Base-by-base conservation (phyloP, 257 asterid genomes). In the Knoxia roxburghii region DNA sequence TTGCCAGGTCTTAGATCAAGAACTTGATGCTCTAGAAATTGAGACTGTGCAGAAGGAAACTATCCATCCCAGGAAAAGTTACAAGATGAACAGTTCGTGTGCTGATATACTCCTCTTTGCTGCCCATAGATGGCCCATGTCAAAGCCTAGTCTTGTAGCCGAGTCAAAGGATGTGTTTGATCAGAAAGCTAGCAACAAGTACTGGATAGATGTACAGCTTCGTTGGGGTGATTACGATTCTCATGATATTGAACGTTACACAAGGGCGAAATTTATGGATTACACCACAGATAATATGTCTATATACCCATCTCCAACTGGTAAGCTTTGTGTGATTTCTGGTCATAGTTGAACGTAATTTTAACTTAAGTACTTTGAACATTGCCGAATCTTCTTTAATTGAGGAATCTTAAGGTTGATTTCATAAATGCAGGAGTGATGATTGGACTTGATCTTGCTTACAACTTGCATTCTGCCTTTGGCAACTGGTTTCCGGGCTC, bases 401-500 rank as follows among this genome's bases (percentile, higher is more conserved):
- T 37, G 41, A 9, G 41, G 41, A 33, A 7, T 35, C 20, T 48
- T 21, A 35, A 15, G 21, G 14, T 46, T 69, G 37, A 45, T 30
- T 71, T 74, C 33, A 18, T 68, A n/a, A 50, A 0, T 77, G 64
- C 87, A 88, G 99, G 99, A 58, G 97, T 94, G 41, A 94, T 94
- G 99, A 94, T 94, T 87, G 97, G 99, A 41, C 71, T 94, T 26
- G 99, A 94, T 79, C 91, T 94, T 32, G 97, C 99, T 71, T 94
- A 94, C 71, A 94, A 94, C 74, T 77, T 94, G 79, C 99, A 94
- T 76, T 94, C 99, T 50, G 96, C 99, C 4, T 94, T 94, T 67
- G 99, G 99, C 70, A 94, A 94, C 81, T 94, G 99, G 99, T 94
- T 94, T 80, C 99, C 99, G 64, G 99, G 99, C 76, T 94, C 99